Base-by-base conservation (phyloP, 2,329 filamentous ascomycete genomes). In the Fusarium sp. region DNA sequence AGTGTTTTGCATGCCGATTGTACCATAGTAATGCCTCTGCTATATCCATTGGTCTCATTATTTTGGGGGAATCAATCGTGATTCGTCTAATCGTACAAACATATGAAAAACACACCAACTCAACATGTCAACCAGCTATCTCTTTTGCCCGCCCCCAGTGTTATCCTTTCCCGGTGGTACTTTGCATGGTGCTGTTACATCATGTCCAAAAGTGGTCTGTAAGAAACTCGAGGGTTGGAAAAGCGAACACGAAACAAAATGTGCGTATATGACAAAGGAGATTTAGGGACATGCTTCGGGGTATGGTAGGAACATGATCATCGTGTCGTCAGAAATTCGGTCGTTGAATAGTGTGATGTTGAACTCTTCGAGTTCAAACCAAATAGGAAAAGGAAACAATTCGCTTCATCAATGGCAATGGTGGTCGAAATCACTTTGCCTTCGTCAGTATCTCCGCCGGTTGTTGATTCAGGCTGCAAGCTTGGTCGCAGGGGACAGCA, bases 241-340 rank as follows among this genome's bases (percentile, higher is more conserved):
- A 36, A 54, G 55, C 22, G 26, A 31, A 67, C 49, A 33, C 55
- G 20, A 33, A 48, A 54, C 36, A 35, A 59, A 47, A 67, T 62
- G 35, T 38, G 51, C 49, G 28, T 51, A 61, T 10, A 39, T 63
- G 39, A 70, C 64, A 75, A 73, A 73, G 39, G 72, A 69, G 48
- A 73, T 36, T 38, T 67, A 69, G 51, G 63, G 68, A 73, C 72
- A 73, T 59, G 66, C 57, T 67, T 47, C 12, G 57, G 63, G 70
- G 74, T 69, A 61, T 73, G 72, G 68, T 69, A 39, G 51, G 54
- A 66, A 73, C 69, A 63, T 75, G 47, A 72, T 76, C 69, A 70
- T 78, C 76, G 72, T 77, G 69, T 75, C 72, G 55, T 78, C 63
- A 54, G 66, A 66, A 62, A 62, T 52, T 63, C 54, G 49, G 75